Evolutionary conservation across 2,329 filamentous ascomycete genomes (phyloP).

Genomic region (Penicillium sp.): DNA sequence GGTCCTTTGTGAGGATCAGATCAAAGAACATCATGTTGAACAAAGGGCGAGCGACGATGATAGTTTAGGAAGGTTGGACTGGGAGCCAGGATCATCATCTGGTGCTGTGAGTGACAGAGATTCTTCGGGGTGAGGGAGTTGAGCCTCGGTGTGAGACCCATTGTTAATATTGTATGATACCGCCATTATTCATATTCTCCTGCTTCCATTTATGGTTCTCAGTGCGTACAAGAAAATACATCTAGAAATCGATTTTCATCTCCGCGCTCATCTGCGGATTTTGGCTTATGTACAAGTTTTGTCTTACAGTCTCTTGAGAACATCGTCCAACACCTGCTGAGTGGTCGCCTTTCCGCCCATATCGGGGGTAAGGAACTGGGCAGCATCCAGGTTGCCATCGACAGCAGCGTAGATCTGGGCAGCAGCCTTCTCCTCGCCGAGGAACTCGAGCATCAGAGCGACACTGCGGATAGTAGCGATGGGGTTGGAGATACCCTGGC

Average conservation of each 20-base stretch:
- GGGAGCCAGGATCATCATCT: conserved; percentile 19
- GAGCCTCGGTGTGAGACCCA: too few relatives aligned
- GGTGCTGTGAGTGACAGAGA: conserved; percentile 20
- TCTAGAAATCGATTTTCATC: conserved; percentile 3
- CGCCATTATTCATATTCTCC: not conserved
- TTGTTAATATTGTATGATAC: not conserved
- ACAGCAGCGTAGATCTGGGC: conserved; percentile 88
- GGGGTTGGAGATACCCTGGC: conserved; percentile 87
- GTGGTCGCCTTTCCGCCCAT: conserved; percentile 84
- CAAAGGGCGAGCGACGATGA: not conserved
- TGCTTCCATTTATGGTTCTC: not conserved
- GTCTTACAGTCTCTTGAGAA: conserved; percentile 71
- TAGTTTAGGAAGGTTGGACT: conserved; percentile 25
- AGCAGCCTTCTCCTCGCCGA: conserved; percentile 80
- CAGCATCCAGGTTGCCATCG: conserved; percentile 83
- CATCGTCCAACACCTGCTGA: conserved; percentile 79
- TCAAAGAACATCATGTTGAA: conserved; percentile 15
- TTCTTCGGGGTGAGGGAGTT: not conserved
- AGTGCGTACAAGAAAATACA: not conserved
- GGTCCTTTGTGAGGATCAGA: conserved; percentile 45
- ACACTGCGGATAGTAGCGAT: conserved; percentile 90
- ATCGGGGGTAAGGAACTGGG: conserved; percentile 77
- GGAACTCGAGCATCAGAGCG: conserved; percentile 93
- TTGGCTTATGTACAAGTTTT: conserved; percentile 17
- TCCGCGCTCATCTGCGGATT: conserved; percentile 2